Base-by-base conservation (phyloP, 306 rosid species). In the Sophora flavescens region DNA sequence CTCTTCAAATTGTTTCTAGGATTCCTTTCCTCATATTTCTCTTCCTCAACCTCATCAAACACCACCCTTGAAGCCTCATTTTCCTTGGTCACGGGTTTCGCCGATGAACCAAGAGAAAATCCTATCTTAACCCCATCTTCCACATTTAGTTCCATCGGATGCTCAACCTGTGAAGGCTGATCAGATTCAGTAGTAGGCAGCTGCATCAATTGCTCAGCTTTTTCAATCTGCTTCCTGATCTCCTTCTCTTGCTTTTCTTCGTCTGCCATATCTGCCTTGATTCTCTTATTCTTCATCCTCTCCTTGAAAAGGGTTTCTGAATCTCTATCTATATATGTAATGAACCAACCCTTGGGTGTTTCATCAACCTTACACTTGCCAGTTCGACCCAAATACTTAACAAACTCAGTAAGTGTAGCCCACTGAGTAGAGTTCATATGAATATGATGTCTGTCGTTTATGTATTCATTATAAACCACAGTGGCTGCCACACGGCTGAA, bases 311-410 rank as follows among this genome's bases (percentile, higher is more conserved):
- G 87, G 10, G 96, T 86, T 84, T 91, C 91, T 0, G 95, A 92
- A 75, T 90, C 94, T 65, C 89, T 77, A 63, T 90, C 95, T 10
- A 94, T 89, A 38, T 94, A 94, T 2, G 95, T 94, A n/a, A 94
- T 90, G 76, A 94, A 91, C 96, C 98, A 90, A 70, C 97, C 96
- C 79, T 94, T 94, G n/a, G 93, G 91, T 16, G 98, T 91, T 82
- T 94, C 98, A 33, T 94, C 96, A 26, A 94, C 97, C 81, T 91
- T 91, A 56, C 98, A 94, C 79, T 91, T 86, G 8, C 96, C 93
- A 3, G 85, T 89, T 70, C 86, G 83, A 68, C 98, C 96, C 86
- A 94, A 85, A 78, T 94, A 68, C 87, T 94, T 94, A 35, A 94
- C 85, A 73, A 94, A 94, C 68, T 94, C 93, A 1, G 97, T 94